Percentiles rank a stretch among this genome's conserved stretches.
These are phyloP conservation scores for Diatrype stigma DNA, from an alignment of 2,329 filamentous ascomycete species.

Conservation along the genomic window DNA sequence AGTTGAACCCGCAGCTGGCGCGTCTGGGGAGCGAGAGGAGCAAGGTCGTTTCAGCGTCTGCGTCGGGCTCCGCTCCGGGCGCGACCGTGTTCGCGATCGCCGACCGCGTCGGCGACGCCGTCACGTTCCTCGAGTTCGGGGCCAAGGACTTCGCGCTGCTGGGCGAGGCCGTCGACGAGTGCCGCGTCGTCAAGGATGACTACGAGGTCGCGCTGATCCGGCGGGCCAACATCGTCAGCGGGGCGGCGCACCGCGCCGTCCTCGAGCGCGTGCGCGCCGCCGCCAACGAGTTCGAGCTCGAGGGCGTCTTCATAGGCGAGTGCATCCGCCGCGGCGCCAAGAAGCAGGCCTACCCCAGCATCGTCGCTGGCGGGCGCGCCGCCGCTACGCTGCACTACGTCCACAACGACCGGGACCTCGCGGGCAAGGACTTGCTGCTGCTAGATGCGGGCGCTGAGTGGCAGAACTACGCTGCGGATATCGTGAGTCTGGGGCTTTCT, in stretches of 20 bases:
- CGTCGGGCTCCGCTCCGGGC: too few relatives aligned
- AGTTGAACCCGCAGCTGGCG: constrained; percentile 71
- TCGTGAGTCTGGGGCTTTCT: constrained; percentile 37
- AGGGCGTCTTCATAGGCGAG: constrained; percentile 72
- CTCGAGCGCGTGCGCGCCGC: constrained; percentile 59
- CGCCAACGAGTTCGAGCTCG: constrained; percentile 76
- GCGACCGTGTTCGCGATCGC: constrained; percentile 70
- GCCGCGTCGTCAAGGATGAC: constrained; percentile 68
- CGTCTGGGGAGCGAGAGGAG: constrained; percentile 43
- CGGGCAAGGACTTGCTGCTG: constrained; percentile 72
- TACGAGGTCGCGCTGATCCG: constrained; percentile 71
- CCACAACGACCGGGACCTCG: constrained; percentile 67
- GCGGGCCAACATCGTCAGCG: constrained; percentile 67
- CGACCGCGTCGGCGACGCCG: constrained; percentile 67
- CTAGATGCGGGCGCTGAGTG: constrained; percentile 81
- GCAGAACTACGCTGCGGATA: constrained; percentile 67
- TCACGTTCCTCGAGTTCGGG: constrained; percentile 68
- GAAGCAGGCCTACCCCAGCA: constrained; percentile 83
- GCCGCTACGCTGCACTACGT: constrained; percentile 87
- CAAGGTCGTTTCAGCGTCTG: too few relatives aligned
- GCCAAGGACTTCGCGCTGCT: constrained; percentile 54
- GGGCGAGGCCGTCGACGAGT: constrained; percentile 63
- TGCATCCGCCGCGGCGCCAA: constrained; percentile 73
- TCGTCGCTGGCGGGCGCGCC: constrained; percentile 74
- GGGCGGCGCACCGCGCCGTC: constrained; percentile 61